phyloP scores from a whole-genome alignment of 176 grass and related monocot species.

The Avena atlantica region DNA sequence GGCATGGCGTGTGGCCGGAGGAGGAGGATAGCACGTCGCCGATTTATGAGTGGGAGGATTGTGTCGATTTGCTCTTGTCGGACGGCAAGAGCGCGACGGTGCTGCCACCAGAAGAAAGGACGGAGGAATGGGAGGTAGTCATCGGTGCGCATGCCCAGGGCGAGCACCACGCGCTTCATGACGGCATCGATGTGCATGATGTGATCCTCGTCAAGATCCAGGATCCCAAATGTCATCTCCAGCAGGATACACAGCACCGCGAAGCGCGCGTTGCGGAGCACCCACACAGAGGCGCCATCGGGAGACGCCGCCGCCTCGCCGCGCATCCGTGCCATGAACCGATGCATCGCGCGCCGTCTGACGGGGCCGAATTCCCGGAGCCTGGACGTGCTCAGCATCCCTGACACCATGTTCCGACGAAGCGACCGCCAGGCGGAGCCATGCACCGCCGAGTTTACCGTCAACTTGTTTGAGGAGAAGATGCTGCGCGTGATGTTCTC shows the following conservation, averaged over 20 bases:
- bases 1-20: conserved; percentile 24
- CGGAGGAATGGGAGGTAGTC: too few relatives aligned
- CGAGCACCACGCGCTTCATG: too few relatives aligned
- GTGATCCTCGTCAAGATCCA: too few relatives aligned
- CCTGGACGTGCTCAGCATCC: conserved; percentile 72
- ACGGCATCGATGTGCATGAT: too few relatives aligned
- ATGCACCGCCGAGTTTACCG: conserved; percentile 78
- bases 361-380: conserved; percentile 65
- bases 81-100: conserved; percentile 53
- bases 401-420: conserved; percentile 92
- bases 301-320: conserved; percentile 49
- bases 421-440: conserved; percentile 80
- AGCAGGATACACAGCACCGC: too few relatives aligned
- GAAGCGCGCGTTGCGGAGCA: too few relatives aligned
- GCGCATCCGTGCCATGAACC: conserved; percentile 72
- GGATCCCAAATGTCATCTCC: too few relatives aligned
- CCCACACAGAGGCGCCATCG: too few relatives aligned
- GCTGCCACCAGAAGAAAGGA: too few relatives aligned
- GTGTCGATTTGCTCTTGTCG: conserved; percentile 73
- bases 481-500: too few relatives aligned
- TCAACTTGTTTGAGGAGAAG: conserved; percentile 88
- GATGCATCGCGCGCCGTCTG: conserved; percentile 67
- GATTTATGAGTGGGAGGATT: conserved; percentile 66
- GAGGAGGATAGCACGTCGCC: conserved; percentile 59
- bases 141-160: too few relatives aligned